Evolutionary conservation across 208 protist species (phyloP).

Genomic region (Leishmania major): DNA sequence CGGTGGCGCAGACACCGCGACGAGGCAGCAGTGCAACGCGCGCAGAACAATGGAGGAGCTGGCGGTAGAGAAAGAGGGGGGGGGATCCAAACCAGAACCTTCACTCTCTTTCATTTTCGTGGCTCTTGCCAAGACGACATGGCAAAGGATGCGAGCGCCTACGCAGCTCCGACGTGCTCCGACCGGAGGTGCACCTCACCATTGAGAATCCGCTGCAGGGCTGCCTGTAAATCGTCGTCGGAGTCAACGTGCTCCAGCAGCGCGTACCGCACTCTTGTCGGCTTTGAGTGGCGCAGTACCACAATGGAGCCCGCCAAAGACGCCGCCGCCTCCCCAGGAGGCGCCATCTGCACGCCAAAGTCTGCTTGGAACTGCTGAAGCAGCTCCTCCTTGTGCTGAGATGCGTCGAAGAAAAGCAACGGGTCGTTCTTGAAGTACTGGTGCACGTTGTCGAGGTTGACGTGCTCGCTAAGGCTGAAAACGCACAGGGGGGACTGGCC

Average conservation of each 20-base stretch:
- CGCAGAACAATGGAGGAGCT: not conserved
- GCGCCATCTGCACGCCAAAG: constrained; percentile 10
- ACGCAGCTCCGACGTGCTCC: not conserved
- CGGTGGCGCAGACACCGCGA: not conserved
- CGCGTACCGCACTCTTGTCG: constrained; percentile 23
- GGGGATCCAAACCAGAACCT: not conserved
- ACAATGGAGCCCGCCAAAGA: constrained; percentile 24
- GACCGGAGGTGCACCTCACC: constrained; percentile 29
- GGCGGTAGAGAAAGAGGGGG: not conserved
- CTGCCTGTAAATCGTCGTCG: constrained; percentile 19
- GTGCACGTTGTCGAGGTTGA: constrained; percentile 40
- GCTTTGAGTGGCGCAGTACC: constrained; percentile 42
- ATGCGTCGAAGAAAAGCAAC: constrained; percentile 71
- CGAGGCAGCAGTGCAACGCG: not conserved
- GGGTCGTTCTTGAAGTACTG: constrained; percentile 53
- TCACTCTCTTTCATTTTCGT: not conserved
- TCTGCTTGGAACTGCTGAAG: constrained; percentile 16
- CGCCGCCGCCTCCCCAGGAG: not conserved
- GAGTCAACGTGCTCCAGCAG: constrained; percentile 22
- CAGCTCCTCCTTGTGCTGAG: constrained; percentile 9
- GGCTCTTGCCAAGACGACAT: not conserved
- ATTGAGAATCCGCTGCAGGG: constrained; percentile 36
- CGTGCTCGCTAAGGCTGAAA: constrained; percentile 37
- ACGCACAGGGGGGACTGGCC: constrained; percentile 47
- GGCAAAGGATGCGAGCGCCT: not conserved